A percentile compares a stretch with the other conserved stretches of the same genome.
Conservation (phyloP, 73 alveolate genomes). For the Loxodes magnus region DNA sequence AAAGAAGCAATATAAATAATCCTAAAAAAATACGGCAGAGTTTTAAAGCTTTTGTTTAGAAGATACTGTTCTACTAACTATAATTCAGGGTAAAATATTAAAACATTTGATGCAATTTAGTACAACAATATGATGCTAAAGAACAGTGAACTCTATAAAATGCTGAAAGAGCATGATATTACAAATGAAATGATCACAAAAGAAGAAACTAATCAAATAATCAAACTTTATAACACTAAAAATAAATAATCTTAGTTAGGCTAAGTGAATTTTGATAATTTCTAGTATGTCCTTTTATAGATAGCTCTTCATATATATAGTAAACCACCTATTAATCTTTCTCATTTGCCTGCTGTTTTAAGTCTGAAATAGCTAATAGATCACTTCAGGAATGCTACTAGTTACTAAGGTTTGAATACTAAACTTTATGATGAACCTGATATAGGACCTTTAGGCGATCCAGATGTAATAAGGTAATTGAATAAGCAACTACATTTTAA, state of each 20-base stretch:
- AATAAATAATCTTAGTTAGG: conserved; percentile 20
- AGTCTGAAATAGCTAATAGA: conserved; percentile 18
- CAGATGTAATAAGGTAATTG: conserved; percentile 45
- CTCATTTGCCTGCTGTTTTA: conserved; percentile 47
- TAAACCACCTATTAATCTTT: conserved; percentile 40
- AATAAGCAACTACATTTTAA: conserved; percentile 35
- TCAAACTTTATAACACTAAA: conserved; percentile 17
- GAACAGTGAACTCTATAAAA: conserved; percentile 26
- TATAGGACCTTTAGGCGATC: conserved; percentile 36
- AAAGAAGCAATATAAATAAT: conserved; percentile 26
- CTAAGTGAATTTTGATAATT: conserved; percentile 28
- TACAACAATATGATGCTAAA: conserved; percentile 16
- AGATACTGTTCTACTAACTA: conserved; percentile 50
- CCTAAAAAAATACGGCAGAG: conserved; percentile 32
- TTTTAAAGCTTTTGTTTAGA: conserved; percentile 39
- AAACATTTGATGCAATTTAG: conserved; percentile 20
- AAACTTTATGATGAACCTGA: conserved; percentile 50
- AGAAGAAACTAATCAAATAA: conserved; percentile 9
- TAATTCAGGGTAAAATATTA: conserved; percentile 4
- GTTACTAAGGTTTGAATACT: conserved; percentile 25
- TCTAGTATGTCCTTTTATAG: conserved; percentile 22
- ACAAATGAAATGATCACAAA: conserved; percentile 17
- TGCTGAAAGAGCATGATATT: conserved; percentile 55
- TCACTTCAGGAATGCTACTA: conserved; percentile 21
- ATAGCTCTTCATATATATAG: conserved; percentile 33